Base-by-base conservation (phyloP, 2,329 filamentous ascomycete genomes). In the Sporothrix sp. region DNA sequence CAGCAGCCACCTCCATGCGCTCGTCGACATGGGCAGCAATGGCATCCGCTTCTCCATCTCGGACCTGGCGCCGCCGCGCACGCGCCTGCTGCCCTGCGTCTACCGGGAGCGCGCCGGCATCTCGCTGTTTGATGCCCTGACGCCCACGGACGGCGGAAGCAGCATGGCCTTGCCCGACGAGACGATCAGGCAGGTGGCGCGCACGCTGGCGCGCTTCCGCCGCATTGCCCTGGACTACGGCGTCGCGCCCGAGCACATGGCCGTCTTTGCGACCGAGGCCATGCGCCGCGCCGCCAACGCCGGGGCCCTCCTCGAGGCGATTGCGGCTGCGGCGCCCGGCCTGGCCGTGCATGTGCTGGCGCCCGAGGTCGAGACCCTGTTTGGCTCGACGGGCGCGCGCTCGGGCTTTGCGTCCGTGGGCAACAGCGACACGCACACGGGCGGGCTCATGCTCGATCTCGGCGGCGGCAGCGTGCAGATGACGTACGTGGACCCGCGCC, bases 1-100 rank as follows among this genome's bases (percentile, higher is more conserved):
- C 38, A 58, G 68, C 48, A 75, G 63, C 59, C 74, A 79, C 54
- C 67, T 77, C 14, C 75, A 75, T 59, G 76, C 76, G 48, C 64
- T 80, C 48, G 76, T 80, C 50, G 76, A 80, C 56, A 79, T 80
- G 75, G 76, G 76, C 44, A 87, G 88, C 71, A 96, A 95, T 71
- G 90, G 89, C 60, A 91, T 95, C 60, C 87, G 90, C 50, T 95
- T 95, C 72, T 91, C 87, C 39, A 87, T 95, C 60, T 87, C 88
- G 8, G 82, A 88, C 57, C 74, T 94, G n/a, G 76, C 81, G 4
- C 82, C 84, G 20, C 78, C 81, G 4, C 78, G 72, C 35, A 75
- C 85, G 21, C 84, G 89, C 21, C 79, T 89, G 21, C 74, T 95
- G 37, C 81, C 76, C 16, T 90, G 85, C 23, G 60, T 95, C 51